Base-by-base conservation (phyloP, 2,329 filamentous ascomycete genomes). In the Ceratocystis albifundus region DNA sequence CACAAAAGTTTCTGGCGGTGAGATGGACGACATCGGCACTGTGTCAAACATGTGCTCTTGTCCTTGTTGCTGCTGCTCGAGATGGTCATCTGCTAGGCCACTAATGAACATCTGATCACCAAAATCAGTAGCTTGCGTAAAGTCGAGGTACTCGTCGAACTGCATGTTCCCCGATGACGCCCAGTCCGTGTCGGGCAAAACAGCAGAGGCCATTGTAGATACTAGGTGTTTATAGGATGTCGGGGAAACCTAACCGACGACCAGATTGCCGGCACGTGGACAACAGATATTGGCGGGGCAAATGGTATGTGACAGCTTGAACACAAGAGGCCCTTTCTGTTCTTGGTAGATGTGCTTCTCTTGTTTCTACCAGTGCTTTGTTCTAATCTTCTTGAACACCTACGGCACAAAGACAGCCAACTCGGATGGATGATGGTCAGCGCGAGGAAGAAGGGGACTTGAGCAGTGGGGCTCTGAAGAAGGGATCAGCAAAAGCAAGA, bases 91-190 rank as follows among this genome's bases (percentile, higher is more conserved):
- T 20, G 22, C 36, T 12, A 63, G 41, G 12, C 61, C 61, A 17
- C 61, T 63, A 46, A 63, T 63, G 41, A n/a, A 63, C 61, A 63
- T 63, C n/a, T 63, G 61, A 44, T 63, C 61, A 8, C 45, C 45
- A 48, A 63, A 63, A 44, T 63, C 61, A 22, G 61, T 46, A 22
- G 61, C 10, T 44, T 63, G 44, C 20, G 61, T 48, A 22, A 50
- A 63, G 20, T 63, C 61, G 61, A 63, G 3, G 15, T 46, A 46
- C 8, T 63, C 61, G 17, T 63, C 61, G 20, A 41, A 63, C 22
- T 57, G 53, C 53, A 57, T 57, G 53, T 57, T 57, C 15, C 53
- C 53, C 7, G 53, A 57, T 12, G 53, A 57, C 12, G 53, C 53
- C 53, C 53, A 57, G 53, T 57, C 53, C 15, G 53, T 32, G 20